Evolutionary conservation across 2,329 filamentous ascomycete genomes (phyloP).

Genomic region (Drechslerella dactyloides): DNA sequence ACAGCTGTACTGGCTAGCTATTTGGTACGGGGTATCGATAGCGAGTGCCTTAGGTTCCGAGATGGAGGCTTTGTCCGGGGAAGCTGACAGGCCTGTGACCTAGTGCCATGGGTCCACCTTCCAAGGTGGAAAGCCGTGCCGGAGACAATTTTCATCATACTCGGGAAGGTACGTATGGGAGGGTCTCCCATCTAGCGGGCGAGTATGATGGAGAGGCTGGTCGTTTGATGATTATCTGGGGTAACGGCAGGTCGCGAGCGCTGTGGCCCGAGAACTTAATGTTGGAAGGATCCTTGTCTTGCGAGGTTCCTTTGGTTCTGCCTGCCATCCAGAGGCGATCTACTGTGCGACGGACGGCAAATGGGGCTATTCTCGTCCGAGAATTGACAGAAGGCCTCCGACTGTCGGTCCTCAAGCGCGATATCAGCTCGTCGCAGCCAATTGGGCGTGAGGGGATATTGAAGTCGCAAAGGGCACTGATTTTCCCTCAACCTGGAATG

Average conservation of each 20-base stretch:
- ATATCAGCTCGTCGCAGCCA: neutral
- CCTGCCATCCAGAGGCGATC: conserved; percentile 18
- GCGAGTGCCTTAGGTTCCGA: conserved; percentile 2
- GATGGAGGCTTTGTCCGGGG: conserved; percentile 38
- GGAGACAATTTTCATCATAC: conserved; percentile 42
- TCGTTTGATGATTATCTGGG: neutral
- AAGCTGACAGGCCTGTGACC: conserved; percentile 33
- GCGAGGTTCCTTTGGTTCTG: conserved; percentile 1
- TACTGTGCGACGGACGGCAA: conserved; percentile 11
- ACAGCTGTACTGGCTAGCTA: neutral
- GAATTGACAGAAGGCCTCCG: conserved; percentile 11
- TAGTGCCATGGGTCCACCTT: conserved; percentile 33
- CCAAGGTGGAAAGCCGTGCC: conserved; percentile 33
- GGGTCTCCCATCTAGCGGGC: too few species aligned
- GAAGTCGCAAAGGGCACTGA: neutral
- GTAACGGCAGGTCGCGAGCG: neutral
- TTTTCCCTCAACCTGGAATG: neutral
- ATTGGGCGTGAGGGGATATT: neutral
- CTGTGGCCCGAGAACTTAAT: neutral
- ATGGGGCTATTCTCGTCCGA: conserved; percentile 12
- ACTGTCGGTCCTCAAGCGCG: conserved; percentile 12
- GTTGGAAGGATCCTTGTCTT: neutral
- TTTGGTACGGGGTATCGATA: conserved; percentile 22
- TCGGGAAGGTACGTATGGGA: neutral
- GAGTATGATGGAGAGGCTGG: too few species aligned